Conservation (phyloP, 2,329 filamentous ascomycete genomes). For the Emmonsiellopsis sp. region DNA sequence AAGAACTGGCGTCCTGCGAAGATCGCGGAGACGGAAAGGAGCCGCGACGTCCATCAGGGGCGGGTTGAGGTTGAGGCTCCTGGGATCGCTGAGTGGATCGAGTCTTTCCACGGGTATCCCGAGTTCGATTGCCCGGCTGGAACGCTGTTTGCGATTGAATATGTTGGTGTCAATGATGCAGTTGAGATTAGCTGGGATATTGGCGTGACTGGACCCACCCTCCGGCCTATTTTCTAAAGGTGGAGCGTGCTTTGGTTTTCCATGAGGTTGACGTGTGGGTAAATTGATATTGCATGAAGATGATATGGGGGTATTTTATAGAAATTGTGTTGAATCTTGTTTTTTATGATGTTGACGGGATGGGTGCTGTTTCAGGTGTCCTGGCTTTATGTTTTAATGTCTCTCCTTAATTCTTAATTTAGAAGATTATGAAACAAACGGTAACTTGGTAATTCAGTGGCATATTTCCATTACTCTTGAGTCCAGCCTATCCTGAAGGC, state of each 20-base stretch:
- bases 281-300: not conserved
- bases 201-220: constrained; percentile 15
- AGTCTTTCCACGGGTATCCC: constrained; percentile 13
- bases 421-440: not conserved
- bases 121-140: constrained; percentile 16
- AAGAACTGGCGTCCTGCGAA: constrained; percentile 7
- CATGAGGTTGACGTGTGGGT: not conserved
- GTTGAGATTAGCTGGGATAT: constrained; percentile 17
- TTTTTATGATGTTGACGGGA: not conserved
- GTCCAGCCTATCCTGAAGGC: no score
- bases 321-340: not conserved
- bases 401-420: not conserved
- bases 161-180: constrained; percentile 17
- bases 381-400: not conserved
- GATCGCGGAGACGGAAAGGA: not conserved
- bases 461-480: not conserved
- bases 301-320: not conserved
- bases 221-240: constrained; percentile 12
- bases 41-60: constrained; percentile 15
- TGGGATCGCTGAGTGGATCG: constrained; percentile 14
- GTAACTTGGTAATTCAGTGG: not conserved
- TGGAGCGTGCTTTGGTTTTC: not conserved
- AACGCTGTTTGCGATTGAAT: constrained; percentile 16
- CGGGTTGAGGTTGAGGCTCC: constrained; percentile 10
- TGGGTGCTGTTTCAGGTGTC: not conserved